phyloP scores from a whole-genome alignment of 2,329 filamentous ascomycete genomes.

The Cladophialophora yegresii region DNA sequence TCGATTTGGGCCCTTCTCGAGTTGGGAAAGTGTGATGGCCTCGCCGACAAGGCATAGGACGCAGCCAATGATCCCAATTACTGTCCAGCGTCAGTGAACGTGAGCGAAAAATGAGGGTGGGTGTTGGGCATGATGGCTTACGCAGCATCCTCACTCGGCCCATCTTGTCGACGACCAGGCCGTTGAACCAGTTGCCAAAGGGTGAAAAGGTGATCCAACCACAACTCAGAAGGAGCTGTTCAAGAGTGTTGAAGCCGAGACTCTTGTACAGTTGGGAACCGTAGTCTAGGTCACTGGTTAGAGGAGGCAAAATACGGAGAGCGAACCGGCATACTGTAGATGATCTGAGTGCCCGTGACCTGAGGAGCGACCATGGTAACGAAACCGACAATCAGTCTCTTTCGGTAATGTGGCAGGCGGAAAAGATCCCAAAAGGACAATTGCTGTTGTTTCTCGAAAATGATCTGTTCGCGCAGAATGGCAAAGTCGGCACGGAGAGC shows the following conservation, averaged over 20 bases:
- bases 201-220: conserved; percentile 27
- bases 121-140: not conserved
- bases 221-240: conserved; percentile 21
- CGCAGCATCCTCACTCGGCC: conserved; percentile 42
- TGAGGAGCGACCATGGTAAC: conserved; percentile 16
- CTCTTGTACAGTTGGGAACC: conserved; percentile 23
- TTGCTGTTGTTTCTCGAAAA: conserved; percentile 6
- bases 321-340: conserved; percentile 17
- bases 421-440: conserved; percentile 15
- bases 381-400: conserved; percentile 13
- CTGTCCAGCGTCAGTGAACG: conserved; percentile 22
- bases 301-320: not conserved
- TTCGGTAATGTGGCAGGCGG: conserved; percentile 16
- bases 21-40: conserved; percentile 52
- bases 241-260: conserved; percentile 25
- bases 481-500: conserved; percentile 11
- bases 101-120: not conserved
- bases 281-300: conserved; percentile 19
- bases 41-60: conserved; percentile 40
- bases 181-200: conserved; percentile 34
- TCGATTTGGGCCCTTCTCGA: conserved; percentile 49
- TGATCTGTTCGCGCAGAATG: conserved; percentile 1
- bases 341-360: conserved; percentile 14
- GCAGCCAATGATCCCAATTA: conserved; percentile 42
- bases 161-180: conserved; percentile 43